These are phyloP conservation scores for Globisporangium nagaii DNA, from an alignment of 352 stramenopile species.

Conservation along the genomic window DNA sequence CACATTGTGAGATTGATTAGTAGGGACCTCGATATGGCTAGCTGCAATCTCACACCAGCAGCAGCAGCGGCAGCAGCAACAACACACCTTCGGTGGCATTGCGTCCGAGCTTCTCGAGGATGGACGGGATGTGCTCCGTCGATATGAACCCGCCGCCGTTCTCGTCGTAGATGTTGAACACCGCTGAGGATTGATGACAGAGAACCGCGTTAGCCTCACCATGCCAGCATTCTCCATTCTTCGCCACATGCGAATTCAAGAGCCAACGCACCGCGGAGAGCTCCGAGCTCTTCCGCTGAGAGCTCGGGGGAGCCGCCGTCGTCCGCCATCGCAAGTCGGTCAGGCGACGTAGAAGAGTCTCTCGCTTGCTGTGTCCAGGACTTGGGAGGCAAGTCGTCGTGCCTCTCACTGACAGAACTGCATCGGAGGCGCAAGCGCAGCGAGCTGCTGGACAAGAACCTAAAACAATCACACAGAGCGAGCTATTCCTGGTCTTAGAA, in stretches of 20 bases:
- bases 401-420: background rate
- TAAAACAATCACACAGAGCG: too few species aligned
- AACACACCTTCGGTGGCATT: constrained; percentile 57
- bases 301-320: constrained; percentile 28
- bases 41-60: background rate
- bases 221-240: too few species aligned
- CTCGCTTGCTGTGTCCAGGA: background rate
- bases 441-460: constrained; percentile 1
- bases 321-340: constrained; percentile 11
- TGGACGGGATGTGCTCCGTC: constrained; percentile 60
- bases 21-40: background rate
- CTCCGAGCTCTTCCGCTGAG: constrained; percentile 67
- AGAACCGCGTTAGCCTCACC: too few species aligned
- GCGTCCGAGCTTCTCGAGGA: constrained; percentile 69
- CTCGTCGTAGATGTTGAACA: constrained; percentile 79
- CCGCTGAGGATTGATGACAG: constrained; percentile 30
- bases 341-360: background rate
- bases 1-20: background rate
- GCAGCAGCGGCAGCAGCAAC: background rate
- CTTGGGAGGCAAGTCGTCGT: background rate
- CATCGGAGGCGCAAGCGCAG: too few species aligned
- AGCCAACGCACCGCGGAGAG: constrained; percentile 43
- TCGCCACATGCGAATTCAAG: too few species aligned
- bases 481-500: background rate
- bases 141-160: constrained; percentile 48